A percentile compares a stretch with the other conserved stretches of the same genome.
phyloP scores from a whole-genome alignment of 495 filamentous ascomycete genomes.

The Aspergillus cavernicola region DNA sequence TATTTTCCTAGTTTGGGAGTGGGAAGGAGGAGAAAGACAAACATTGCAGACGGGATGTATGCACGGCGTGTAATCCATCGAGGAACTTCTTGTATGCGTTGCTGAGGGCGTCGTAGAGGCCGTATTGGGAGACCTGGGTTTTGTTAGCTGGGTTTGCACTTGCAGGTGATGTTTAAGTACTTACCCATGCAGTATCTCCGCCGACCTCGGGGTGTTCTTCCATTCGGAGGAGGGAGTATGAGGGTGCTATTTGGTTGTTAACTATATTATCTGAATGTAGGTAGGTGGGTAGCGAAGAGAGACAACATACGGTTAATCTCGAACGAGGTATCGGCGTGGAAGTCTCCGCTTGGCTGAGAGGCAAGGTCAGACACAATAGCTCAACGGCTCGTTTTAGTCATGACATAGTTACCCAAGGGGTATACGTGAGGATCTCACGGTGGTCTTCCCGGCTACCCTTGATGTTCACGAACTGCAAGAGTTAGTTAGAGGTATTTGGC shows the following conservation, averaged over 20 bases:
- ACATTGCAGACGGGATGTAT: slow-evolving; percentile 47
- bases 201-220: slow-evolving; percentile 53
- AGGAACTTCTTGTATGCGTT: slow-evolving; percentile 43
- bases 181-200: slow-evolving; percentile 49
- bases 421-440: slow-evolving; percentile 34
- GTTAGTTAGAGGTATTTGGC: background rate
- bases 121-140: slow-evolving; percentile 41
- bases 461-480: slow-evolving; percentile 31
- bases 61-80: slow-evolving; percentile 47
- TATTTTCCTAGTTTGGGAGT: slow-evolving; percentile 15
- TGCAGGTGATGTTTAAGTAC: background rate
- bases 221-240: slow-evolving; percentile 51
- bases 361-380: background rate
- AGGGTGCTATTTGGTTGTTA: slow-evolving; percentile 30
- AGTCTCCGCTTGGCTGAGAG: slow-evolving; percentile 37
- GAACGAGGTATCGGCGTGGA: slow-evolving; percentile 51
- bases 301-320: slow-evolving; percentile 41
- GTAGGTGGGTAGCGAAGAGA: too few relatives aligned
- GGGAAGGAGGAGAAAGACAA: background rate
- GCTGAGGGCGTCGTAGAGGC: slow-evolving; percentile 49
- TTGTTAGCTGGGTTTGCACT: background rate
- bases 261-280: too few relatives aligned
- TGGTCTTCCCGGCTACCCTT: slow-evolving; percentile 36
- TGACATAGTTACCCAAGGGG: slow-evolving; percentile 29
- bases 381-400: background rate